Evolutionary conservation across 2,329 filamentous ascomycete genomes (phyloP).

Genomic region (Tolypocladium album): DNA sequence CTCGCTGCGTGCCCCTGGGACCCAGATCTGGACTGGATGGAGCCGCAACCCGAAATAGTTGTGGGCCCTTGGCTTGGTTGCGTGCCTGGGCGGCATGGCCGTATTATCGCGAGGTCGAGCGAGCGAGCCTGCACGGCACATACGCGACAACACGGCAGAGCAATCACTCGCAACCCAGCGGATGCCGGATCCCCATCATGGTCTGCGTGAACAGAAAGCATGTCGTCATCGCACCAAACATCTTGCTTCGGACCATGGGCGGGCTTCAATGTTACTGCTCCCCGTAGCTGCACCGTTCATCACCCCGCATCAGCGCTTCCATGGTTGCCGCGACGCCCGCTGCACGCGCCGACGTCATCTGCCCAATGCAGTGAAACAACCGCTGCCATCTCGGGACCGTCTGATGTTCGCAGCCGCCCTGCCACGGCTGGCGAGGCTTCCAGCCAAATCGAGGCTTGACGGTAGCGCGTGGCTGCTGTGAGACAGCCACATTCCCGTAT

Average conservation of each 20-base stretch:
- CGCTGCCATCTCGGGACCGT: neutral
- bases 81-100: neutral
- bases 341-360: neutral
- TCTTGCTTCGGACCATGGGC: neutral
- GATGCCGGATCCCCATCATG: too few species aligned
- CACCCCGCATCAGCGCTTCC: neutral
- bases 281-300: neutral
- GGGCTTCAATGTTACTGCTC: neutral
- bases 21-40: neutral
- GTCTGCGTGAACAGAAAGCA: neutral
- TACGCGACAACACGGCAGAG: too few species aligned
- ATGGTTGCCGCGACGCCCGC: neutral
- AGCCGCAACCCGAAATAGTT: neutral
- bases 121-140: too few species aligned
- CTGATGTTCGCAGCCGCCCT: neutral
- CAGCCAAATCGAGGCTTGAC: neutral
- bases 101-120: too few species aligned
- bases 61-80: neutral
- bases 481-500: neutral
- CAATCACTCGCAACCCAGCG: too few species aligned
- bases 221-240: neutral
- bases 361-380: neutral
- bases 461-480: neutral
- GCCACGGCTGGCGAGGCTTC: neutral
- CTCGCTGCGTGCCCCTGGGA: neutral